Base-by-base conservation (phyloP, 352 stramenopile species). In the Blastocystis hominis region DNA sequence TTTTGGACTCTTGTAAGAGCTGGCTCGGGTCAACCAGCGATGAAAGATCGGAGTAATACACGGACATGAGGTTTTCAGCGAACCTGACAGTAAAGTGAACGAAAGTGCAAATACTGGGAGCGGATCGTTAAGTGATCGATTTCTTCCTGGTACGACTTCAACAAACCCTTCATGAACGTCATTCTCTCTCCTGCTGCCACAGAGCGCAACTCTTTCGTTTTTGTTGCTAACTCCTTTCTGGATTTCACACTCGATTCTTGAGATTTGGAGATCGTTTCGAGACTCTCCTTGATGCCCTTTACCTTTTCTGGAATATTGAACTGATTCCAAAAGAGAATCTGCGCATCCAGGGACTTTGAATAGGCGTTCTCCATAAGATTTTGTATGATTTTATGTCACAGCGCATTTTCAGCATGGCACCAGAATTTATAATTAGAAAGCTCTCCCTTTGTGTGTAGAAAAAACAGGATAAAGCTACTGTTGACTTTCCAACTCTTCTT, bases 11-110 rank as follows among this genome's bases (percentile, higher is more conserved):
- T 42, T 44, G 42, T 5, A 80, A 42, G 6, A 80, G n/a, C 10
- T 36, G 0, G 9, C 42, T 50, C 4, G 70, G 70, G n/a, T 80
- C 70, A 30, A 80, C 38, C 6, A 80, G 30, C 40, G 70, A 64
- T 4, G 46, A 36, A 13, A 80, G 24, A 13, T 80, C 70, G 13
- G 70, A 61, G 30, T 34, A 64, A 46, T 64, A 80, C 20, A 46
- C 62, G 24, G 70, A 80, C 13, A 80, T 17, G 38, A 80, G 24
- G 70, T 80, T 80, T 20, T 80, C 70, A n/a, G 70, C 70, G 63
- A 80, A 80, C 63, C 70, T 80, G 63, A 24, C 30, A 17, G 44
- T 62, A 20, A 61, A 47, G 20, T n/a, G 38, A 47, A 10, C 15
- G 3, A n/a, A 36, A 50, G 2, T 9, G n/a, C 30, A 62, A 44